Evolutionary conservation across 1,284 basidiomycete species (phyloP).

Genomic region (Laetiporus sulphureus): DNA sequence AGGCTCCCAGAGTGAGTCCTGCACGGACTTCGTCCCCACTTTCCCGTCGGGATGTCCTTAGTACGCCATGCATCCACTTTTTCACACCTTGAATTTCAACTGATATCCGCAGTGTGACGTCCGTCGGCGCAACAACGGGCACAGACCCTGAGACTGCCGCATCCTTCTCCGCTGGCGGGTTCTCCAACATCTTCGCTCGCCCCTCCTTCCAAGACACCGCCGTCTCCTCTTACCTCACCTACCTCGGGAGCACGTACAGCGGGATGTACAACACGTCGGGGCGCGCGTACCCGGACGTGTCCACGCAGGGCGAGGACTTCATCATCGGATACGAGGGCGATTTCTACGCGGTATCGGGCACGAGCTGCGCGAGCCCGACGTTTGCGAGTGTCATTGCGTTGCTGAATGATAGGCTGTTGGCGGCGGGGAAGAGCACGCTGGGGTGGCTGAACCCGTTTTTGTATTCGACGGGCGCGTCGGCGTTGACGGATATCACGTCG

Average conservation of each 20-base stretch:
- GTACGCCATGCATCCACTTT: conserved; percentile 30
- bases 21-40: conserved; percentile 50
- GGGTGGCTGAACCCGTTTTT: conserved; percentile 46
- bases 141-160: conserved; percentile 47
- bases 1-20: conserved; percentile 43
- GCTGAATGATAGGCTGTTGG: conserved; percentile 45
- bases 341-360: conserved; percentile 42
- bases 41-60: conserved; percentile 63
- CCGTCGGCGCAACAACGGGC: conserved; percentile 49
- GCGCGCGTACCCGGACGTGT: conserved; percentile 28
- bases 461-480: conserved; percentile 16
- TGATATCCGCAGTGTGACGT: conserved; percentile 45
- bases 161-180: conserved; percentile 40
- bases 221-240: conserved; percentile 27
- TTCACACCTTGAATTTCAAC: conserved; percentile 3
- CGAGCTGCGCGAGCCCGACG: conserved; percentile 42
- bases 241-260: conserved; percentile 22
- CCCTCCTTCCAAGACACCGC: conserved; percentile 35
- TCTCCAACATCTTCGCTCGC: conserved; percentile 37
- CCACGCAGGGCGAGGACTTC: conserved; percentile 24
- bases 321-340: conserved; percentile 21
- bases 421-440: conserved; percentile 33
- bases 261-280: conserved; percentile 25
- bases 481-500: conserved; percentile 19
- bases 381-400: conserved; percentile 46